Conservation (phyloP, 257 asterid species). For the Parsonsia alboflavescens region DNA sequence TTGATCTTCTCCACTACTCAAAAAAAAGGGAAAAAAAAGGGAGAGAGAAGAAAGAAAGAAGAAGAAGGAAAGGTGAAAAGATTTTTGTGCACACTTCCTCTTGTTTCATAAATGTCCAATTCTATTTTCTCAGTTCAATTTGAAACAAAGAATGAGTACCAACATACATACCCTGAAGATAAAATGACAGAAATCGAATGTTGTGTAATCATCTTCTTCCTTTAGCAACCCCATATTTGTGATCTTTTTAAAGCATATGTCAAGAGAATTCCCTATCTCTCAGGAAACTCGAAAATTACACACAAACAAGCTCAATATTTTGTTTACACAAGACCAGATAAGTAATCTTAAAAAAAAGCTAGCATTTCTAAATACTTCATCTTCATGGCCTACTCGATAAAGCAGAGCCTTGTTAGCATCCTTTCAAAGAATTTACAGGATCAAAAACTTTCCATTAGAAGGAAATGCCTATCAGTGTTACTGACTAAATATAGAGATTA, state of each 20-base stretch:
- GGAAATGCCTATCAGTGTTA: neutral
- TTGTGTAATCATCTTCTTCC: neutral
- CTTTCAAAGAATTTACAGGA: neutral
- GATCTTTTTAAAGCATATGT: neutral
- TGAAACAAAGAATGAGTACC: neutral
- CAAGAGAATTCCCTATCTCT: neutral
- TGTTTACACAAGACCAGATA: neutral
- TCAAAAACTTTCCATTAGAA: too few relatives aligned
- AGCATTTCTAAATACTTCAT: neutral
- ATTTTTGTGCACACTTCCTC: neutral
- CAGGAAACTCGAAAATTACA: neutral
- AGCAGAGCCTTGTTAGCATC: neutral
- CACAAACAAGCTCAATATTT: neutral
- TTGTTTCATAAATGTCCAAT: neutral
- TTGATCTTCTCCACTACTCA: too few relatives aligned
- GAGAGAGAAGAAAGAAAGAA: too few relatives aligned
- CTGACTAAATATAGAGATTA: neutral
- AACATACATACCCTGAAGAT: neutral
- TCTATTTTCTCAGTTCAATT: neutral
- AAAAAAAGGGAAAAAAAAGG: too few relatives aligned
- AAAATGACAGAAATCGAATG: neutral
- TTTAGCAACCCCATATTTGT: neutral
- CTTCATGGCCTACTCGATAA: neutral
- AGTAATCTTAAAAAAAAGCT: neutral
- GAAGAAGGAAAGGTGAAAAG: neutral